Evolutionary conservation across 139 green algal genomes (phyloP).

Genomic region (Pseudopediastrum boryanum): DNA sequence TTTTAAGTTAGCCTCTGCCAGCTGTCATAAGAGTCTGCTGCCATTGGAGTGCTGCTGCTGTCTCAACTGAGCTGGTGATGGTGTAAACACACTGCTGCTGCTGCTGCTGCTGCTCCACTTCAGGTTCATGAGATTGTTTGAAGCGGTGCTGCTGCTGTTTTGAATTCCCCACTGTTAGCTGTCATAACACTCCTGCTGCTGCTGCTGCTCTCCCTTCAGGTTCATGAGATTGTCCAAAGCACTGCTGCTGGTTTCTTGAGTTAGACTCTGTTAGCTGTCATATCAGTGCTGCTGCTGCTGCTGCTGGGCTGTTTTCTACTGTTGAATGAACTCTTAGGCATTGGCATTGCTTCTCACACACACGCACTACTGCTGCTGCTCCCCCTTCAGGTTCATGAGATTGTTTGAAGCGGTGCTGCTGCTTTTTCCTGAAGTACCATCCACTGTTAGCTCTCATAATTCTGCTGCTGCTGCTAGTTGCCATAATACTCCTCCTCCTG

Average conservation of each 20-base stretch:
- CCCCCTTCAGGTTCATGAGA: conserved; percentile 79
- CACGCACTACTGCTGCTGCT: conserved; percentile 14
- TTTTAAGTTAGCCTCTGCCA: no score
- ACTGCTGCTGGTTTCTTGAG: background rate
- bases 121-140: background rate
- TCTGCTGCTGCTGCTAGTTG: background rate
- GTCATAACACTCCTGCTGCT: background rate
- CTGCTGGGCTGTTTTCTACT: background rate
- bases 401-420: background rate
- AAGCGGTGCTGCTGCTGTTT: no score
- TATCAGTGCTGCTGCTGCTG: background rate
- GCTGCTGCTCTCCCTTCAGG: background rate
- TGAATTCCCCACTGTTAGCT: no score
- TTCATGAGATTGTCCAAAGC: background rate
- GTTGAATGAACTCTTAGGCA: no score
- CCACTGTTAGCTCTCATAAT: no score
- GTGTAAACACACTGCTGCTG: background rate
- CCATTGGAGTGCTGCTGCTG: no score
- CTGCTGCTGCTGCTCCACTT: background rate
- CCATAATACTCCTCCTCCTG: background rate
- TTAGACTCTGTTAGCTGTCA: background rate
- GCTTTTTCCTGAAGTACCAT: no score
- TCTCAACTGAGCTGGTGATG: no score
- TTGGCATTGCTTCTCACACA: background rate
- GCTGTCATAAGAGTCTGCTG: no score